phyloP scores from a whole-genome alignment of 2,329 filamentous ascomycete species.

The Aspergillus fischeri region DNA sequence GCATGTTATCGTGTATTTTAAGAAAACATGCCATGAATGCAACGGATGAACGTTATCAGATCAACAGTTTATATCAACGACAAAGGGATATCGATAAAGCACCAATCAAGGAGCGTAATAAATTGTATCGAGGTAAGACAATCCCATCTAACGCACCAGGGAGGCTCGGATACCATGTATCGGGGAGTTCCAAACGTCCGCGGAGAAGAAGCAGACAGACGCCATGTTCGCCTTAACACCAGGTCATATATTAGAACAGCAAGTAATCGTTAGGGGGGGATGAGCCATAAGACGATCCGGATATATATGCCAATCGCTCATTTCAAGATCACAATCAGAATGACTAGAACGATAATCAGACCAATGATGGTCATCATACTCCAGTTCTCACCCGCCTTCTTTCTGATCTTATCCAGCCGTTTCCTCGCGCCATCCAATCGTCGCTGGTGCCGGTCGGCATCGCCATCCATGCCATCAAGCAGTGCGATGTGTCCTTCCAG shows the following conservation, averaged over 20 bases:
- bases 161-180: neutral
- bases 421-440: conserved; percentile 71
- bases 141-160: neutral
- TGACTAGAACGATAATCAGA: conserved; percentile 74
- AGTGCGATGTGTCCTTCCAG: conserved; percentile 84
- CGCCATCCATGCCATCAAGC: conserved; percentile 81
- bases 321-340: conserved; percentile 80
- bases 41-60: neutral
- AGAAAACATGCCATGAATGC: neutral
- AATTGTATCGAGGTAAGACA: neutral
- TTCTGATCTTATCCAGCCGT: conserved; percentile 66
- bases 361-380: conserved; percentile 78
- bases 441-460: conserved; percentile 74
- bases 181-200: neutral
- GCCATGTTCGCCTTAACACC: neutral
- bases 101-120: neutral
- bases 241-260: neutral
- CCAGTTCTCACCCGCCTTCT: conserved; percentile 77
- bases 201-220: neutral
- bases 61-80: neutral
- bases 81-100: neutral
- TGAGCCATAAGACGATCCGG: conserved; percentile 3
- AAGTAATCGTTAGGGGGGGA: neutral
- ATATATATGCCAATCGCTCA: conserved; percentile 36
- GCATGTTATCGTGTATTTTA: neutral